These are phyloP conservation scores for Tylopilus subfusipes DNA, from an alignment of 768 basidiomycete genomes.

Conservation along the genomic window DNA sequence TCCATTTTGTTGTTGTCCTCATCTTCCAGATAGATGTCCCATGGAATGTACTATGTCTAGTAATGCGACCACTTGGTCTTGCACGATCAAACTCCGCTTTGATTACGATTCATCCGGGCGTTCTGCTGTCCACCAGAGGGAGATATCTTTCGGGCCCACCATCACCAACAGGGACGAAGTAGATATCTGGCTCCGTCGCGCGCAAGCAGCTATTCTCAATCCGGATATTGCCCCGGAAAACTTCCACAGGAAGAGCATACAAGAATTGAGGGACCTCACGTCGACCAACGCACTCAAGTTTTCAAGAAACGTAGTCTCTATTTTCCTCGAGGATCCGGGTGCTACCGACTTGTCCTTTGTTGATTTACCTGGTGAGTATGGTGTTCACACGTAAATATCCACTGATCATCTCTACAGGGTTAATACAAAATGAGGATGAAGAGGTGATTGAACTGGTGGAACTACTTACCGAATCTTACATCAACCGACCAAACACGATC, in stretches of 20 bases:
- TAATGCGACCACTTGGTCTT: constrained; percentile 38
- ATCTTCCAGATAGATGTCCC: constrained; percentile 40
- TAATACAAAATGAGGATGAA: constrained; percentile 53
- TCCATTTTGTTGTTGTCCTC: background rate
- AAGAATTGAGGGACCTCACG: constrained; percentile 27
- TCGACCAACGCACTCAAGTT: constrained; percentile 34
- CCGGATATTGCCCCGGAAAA: constrained; percentile 10
- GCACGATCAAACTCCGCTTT: constrained; percentile 41
- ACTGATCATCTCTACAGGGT: constrained; percentile 34
- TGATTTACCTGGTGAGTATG: constrained; percentile 47
- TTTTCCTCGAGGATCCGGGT: constrained; percentile 43
- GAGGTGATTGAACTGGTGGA: constrained; percentile 44
- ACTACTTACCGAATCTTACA: constrained; percentile 45
- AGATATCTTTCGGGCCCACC: constrained; percentile 27
- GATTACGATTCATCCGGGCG: constrained; percentile 32
- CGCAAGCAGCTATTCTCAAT: constrained; percentile 44
- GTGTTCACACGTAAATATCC: background rate
- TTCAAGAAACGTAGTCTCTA: constrained; percentile 48
- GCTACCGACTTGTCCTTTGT: constrained; percentile 50
- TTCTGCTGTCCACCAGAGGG: constrained; percentile 4
- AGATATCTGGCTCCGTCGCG: constrained; percentile 44
- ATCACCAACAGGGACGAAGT: constrained; percentile 33
- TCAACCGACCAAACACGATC: constrained; percentile 48
- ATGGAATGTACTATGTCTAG: constrained; percentile 52
- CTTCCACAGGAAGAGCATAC: constrained; percentile 22